Base-by-base conservation (phyloP, 2,329 filamentous ascomycete genomes). In the Trichoderma brevicompactum region DNA sequence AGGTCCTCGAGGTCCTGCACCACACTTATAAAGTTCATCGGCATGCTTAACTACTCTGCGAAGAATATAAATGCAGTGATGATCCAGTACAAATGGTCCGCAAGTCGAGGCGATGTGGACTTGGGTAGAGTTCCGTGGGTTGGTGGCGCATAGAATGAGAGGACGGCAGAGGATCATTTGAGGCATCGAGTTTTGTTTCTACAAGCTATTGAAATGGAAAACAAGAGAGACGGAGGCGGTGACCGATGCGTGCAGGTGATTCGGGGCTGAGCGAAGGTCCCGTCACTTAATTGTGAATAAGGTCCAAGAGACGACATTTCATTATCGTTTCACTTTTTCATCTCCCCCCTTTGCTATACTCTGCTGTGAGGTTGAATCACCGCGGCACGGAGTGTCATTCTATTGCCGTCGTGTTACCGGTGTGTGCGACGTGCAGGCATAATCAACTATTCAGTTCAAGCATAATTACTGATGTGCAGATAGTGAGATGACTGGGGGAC, bases 1-100 rank as follows among this genome's bases (percentile, higher is more conserved):
- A 65, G 62, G 38, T 58, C 53, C 23, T 65, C 62, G 32, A 65
- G 34, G 28, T 65, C 53, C 49, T 63, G 48, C 17, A 63, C 28
- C 40, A 53, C 59, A 40, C 49, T 63, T 41, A 63, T 54, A n/a
- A 63, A 63, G 48, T 63, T 32, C 17, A 13, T 46, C 15, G 59
- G 49, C 59, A 53, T 53, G 40, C 8, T 46, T 23, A 32, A 32
- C 13, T 28, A 8, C 17, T 28, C 13, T 38, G 36, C 6, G 7
- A 40, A 40, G 23, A 28, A 28, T 28, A 28, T 28, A 28, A 28
- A 28, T 28, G 23, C 23, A 28, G 23, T 28, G 23, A 28, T 28
- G 23, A 36, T 50, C 8, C 23, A 7, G n/a, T 13, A 19, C 34
- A 41, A 17, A 36, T 23, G 34, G 17, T 28, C 9, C 34, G 34